A percentile compares a stretch with the other conserved stretches of the same genome.
phyloP scores from a whole-genome alignment of 2,329 filamentous ascomycete genomes.

The Rhinocladiella mackenziei region DNA sequence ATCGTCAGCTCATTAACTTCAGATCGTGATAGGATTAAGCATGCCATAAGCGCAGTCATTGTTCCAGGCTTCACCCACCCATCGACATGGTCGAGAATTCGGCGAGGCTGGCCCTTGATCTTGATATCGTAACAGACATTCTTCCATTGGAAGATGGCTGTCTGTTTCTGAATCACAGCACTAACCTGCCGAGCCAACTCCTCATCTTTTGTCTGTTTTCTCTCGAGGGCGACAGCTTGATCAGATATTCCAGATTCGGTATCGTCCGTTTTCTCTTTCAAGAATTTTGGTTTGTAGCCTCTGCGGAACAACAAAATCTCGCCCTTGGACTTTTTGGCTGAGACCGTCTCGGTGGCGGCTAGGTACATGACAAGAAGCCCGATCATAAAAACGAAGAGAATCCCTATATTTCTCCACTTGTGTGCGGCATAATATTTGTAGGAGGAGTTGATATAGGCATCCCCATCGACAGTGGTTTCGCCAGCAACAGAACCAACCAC shows the following conservation, averaged over 20 bases:
- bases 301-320: slow-evolving; percentile 72
- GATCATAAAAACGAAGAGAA: too few species aligned
- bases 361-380: slow-evolving; percentile 62
- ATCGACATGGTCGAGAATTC: slow-evolving; percentile 78
- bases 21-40: too few species aligned
- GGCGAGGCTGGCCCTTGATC: slow-evolving; percentile 70
- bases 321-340: slow-evolving; percentile 70
- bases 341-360: slow-evolving; percentile 58
- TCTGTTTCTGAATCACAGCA: slow-evolving; percentile 42
- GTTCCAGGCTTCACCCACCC: slow-evolving; percentile 93
- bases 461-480: slow-evolving; percentile 51
- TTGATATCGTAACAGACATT: slow-evolving; percentile 77
- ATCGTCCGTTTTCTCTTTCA: slow-evolving; percentile 51
- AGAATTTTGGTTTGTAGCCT: slow-evolving; percentile 54
- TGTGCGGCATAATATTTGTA: slow-evolving; percentile 55
- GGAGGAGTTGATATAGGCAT: slow-evolving; percentile 54
- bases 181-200: background rate
- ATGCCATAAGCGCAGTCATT: slow-evolving; percentile 86
- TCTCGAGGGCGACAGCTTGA: too few species aligned
- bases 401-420: slow-evolving; percentile 62
- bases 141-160: slow-evolving; percentile 4
- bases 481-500: slow-evolving; percentile 57
- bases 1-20: too few species aligned
- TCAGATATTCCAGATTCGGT: background rate
- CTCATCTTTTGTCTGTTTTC: slow-evolving; percentile 53